A percentile compares a stretch with the other conserved stretches of the same genome.
Conservation (phyloP, 345 rosid genomes). For the sweet orange (Citrus sinensis) region DVS_A1.0 CM039164.1:26213001-26213500, state of each 20-base stretch:
- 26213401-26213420: neutral
- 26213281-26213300: too few species aligned
- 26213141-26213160: too few species aligned
- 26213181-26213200: neutral
- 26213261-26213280: neutral
- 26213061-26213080: too few species aligned
- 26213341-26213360: conserved; percentile 21
- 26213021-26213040: too few species aligned
- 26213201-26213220: neutral
- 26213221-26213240: neutral
- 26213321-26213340: conserved; percentile 6
- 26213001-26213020: too few species aligned
- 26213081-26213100: too few species aligned
- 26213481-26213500: neutral
- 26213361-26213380: conserved; percentile 7
- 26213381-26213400: neutral
- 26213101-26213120: too few species aligned
- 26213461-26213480: neutral
- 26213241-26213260: neutral
- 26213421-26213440: neutral
- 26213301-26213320: neutral
- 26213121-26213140: too few species aligned
- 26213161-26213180: too few species aligned
- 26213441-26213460: neutral
- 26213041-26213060: too few species aligned